Percentiles rank a stretch among this genome's conserved stretches.
Evolutionary conservation across 1,284 basidiomycete genomes (phyloP).

Genomic region (Trametes pubescens): DNA sequence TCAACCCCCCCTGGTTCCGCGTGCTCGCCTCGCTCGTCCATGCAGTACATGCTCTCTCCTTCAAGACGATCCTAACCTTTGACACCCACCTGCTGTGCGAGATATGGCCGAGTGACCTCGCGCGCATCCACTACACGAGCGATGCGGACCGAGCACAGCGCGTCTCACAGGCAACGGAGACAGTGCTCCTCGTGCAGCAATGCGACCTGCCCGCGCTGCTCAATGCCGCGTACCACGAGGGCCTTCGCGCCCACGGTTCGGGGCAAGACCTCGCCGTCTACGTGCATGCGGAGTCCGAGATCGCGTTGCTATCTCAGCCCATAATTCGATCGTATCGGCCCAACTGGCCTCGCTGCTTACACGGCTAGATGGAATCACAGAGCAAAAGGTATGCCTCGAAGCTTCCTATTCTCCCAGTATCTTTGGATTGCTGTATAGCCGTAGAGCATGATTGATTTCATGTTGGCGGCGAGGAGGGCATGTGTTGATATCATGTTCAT

Average conservation of each 20-base stretch:
- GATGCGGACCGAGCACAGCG: constrained; percentile 4
- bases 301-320: no score
- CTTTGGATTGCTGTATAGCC: no score
- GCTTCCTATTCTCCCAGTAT: no score
- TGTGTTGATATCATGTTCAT: no score
- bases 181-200: constrained; percentile 42
- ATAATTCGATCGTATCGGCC: no score
- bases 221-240: constrained; percentile 50
- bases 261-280: constrained; percentile 35
- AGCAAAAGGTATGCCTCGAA: no score
- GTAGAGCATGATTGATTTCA: no score
- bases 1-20: constrained; percentile 38
- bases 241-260: constrained; percentile 40
- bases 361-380: no score
- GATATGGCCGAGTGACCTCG: constrained; percentile 43
- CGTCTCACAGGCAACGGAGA: constrained; percentile 40
- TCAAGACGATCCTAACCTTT: constrained; percentile 35
- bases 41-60: constrained; percentile 40
- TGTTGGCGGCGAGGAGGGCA: no score
- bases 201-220: constrained; percentile 43
- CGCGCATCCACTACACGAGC: constrained; percentile 16
- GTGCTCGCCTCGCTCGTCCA: constrained; percentile 42
- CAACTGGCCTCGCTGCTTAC: no score
- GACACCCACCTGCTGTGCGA: constrained; percentile 39
- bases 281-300: constrained; percentile 22